Evolutionary conservation across 163 green algal genomes (phyloP).

Genomic region (Scenedesmus sp.): DNA sequence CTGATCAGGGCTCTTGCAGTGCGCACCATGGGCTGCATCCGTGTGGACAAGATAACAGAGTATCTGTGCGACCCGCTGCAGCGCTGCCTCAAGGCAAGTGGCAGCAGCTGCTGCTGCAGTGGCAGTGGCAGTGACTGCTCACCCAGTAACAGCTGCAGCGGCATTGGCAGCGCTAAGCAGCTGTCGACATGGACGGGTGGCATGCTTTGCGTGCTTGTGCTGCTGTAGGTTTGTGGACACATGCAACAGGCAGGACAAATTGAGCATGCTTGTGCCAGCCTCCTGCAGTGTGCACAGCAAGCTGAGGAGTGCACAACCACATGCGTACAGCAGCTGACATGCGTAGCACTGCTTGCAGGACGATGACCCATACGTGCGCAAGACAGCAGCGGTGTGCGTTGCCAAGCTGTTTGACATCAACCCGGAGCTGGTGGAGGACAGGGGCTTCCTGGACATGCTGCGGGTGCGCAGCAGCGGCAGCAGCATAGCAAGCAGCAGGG

Average conservation of each 20-base stretch:
- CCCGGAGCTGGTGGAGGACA: constrained; percentile 95
- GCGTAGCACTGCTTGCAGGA: constrained; percentile 74
- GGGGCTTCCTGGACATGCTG: constrained; percentile 97
- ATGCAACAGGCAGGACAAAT: no score
- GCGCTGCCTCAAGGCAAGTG: constrained; percentile 87
- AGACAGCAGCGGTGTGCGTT: constrained; percentile 98
- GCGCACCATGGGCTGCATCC: constrained; percentile 99
- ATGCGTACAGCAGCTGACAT: not conserved
- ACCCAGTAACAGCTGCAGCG: not conserved
- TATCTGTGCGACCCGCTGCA: constrained; percentile 99
- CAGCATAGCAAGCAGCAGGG: not conserved
- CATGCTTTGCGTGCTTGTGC: not conserved
- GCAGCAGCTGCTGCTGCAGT: not conserved
- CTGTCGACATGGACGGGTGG: not conserved
- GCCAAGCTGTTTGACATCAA: constrained; percentile 99
- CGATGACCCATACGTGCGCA: constrained; percentile 98
- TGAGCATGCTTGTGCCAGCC: no score
- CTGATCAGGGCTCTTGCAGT: constrained; percentile 98
- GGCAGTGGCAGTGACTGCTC: not conserved
- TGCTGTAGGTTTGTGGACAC: no score
- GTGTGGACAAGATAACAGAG: constrained; percentile 99
- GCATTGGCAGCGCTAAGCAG: not conserved
- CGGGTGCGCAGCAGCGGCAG: constrained; percentile 54
- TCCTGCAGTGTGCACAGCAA: not conserved
- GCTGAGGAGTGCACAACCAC: no score